Base-by-base conservation (phyloP, 371 early-diverging fungal genomes). In the Mortierella sp. region DNA sequence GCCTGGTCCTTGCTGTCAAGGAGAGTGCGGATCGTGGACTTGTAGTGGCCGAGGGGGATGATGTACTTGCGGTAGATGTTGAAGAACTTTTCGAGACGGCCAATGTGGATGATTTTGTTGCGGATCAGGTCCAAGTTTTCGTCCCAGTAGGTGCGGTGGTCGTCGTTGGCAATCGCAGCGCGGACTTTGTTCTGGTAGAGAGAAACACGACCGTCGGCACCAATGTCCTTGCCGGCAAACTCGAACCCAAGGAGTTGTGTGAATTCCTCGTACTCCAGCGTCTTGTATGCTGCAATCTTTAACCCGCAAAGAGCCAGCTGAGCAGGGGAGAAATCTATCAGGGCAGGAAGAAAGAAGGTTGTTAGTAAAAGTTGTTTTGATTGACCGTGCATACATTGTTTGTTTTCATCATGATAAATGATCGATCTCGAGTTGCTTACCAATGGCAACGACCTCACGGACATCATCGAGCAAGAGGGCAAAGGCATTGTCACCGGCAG, bases 201-300 rank as follows among this genome's bases (percentile, higher is more conserved):
- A 3, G 72, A 70, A 24, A 83, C 84, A 43, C 84, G 84, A n/a
- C 66, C 79, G n/a, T 79, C 79, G 3, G 79, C 66, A 7, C 84
- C 79, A 64, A 83, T 83, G 24, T 79, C 79, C 16, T 72, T 64
- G 22, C 79, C 79, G 9, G 63, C 68, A 39, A 83, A 70, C 55
- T 83, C 73, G 40, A 83, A 83, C 39, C 84, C 84, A 16, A 83
- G 76, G 13, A 83, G 84, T 50, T 83, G 84, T 2, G 79, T 70
- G 64, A 83, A 83, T 22, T 83, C 84, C 8, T 69, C 67, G 53
- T 83, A 79, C 2, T 73, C 68, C 65, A 83, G 44, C 34, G 84
- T 76, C 68, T 76, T 83, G 79, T 83, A 83, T 24, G 84, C 84
- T 1, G 84, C 84, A 43, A 83, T 79, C 68, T 83, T 83, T 26